Percentiles rank a stretch among this genome's conserved stretches.
Evolutionary conservation across 2,329 filamentous ascomycete genomes (phyloP).

Genomic region (Thelonectria olida): DNA sequence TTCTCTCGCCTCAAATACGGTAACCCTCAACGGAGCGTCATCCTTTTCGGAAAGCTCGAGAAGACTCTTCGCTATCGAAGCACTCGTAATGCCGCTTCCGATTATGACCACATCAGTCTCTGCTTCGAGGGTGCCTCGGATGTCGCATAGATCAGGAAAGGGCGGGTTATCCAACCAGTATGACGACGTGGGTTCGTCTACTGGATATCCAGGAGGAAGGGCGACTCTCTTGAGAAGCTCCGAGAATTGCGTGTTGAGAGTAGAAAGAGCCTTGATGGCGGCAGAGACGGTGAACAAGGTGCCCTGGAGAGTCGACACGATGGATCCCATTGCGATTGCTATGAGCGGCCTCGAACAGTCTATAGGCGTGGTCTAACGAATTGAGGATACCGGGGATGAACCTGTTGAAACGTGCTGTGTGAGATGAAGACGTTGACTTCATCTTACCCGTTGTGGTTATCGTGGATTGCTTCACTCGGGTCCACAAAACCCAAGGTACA

Average conservation of each 20-base stretch:
- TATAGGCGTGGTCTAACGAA: no score
- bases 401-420: no score
- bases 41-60: constrained; percentile 35
- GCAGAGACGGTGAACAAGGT: constrained; percentile 34
- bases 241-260: constrained; percentile 40
- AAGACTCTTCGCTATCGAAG: constrained; percentile 40
- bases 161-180: constrained; percentile 59
- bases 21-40: constrained; percentile 39
- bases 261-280: constrained; percentile 37
- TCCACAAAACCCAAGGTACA: not conserved
- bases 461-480: not conserved
- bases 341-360: no score
- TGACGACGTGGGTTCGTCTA: constrained; percentile 51
- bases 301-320: constrained; percentile 42
- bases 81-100: constrained; percentile 64
- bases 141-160: constrained; percentile 51
- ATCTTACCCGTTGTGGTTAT: not conserved
- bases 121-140: constrained; percentile 45
- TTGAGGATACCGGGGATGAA: no score
- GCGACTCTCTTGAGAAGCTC: constrained; percentile 43
- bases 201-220: constrained; percentile 51
- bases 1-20: constrained; percentile 61
- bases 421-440: no score
- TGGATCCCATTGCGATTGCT: constrained; percentile 43
- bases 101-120: constrained; percentile 60